Evolutionary conservation across 345 rosid genomes (phyloP).

Genomic region (Pugionium cornutum): DNA sequence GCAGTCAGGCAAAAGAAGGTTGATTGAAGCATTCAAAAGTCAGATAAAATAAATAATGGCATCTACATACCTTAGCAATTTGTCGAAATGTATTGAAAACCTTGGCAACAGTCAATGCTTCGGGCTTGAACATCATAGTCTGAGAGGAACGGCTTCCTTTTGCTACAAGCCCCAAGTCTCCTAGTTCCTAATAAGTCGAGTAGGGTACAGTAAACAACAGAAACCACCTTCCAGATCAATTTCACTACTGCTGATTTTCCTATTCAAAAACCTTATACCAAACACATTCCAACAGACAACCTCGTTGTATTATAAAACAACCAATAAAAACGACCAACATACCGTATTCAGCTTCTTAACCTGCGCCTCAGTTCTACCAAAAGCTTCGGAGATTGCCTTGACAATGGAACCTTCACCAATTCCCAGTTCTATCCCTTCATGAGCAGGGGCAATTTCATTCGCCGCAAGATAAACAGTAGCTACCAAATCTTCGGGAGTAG

Average conservation of each 20-base stretch:
- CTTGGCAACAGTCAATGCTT: conserved; percentile 71
- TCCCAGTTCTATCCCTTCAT: conserved; percentile 90
- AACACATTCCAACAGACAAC: conserved; percentile 2
- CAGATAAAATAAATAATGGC: not conserved
- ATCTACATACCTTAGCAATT: conserved; percentile 75
- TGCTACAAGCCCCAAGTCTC: conserved; percentile 96
- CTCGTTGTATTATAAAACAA: not conserved
- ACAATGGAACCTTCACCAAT: conserved; percentile 79
- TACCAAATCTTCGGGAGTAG: conserved; percentile 75
- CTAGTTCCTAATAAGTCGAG: conserved; percentile 56
- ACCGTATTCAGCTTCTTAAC: conserved; percentile 76
- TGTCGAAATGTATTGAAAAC: conserved; percentile 72
- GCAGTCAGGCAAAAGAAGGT: not conserved
- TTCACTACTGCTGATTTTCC: not conserved
- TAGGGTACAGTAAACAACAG: conserved; percentile 6
- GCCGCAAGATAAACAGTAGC: conserved; percentile 72
- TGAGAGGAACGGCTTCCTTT: conserved; percentile 92
- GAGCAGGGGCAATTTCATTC: conserved; percentile 81
- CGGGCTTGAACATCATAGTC: conserved; percentile 87
- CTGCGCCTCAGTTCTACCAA: conserved; percentile 73
- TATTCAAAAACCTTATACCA: not conserved
- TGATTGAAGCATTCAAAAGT: conserved; percentile 5
- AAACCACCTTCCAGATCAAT: conserved; percentile 2
- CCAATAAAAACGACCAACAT: conserved; percentile 1
- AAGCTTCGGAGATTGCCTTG: conserved; percentile 83